Evolutionary conservation across 2,329 filamentous ascomycete species (phyloP), one percentile per base, ranked within the genome.

Genomic region (Aspergillus piperis): DNA sequence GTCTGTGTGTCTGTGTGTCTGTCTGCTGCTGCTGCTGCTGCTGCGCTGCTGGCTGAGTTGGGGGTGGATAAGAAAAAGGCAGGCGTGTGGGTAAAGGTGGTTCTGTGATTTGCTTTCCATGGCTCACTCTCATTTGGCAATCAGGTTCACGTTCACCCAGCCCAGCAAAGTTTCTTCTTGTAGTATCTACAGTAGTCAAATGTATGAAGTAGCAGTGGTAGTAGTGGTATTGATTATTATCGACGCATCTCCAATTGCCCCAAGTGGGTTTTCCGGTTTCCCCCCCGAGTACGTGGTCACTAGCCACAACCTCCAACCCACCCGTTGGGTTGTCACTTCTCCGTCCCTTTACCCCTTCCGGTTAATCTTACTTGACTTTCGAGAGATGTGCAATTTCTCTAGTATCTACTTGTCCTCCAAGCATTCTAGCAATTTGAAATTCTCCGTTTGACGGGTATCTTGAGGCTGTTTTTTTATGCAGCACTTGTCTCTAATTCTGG

Each of bases 231-330:
- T 32, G 10, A 11, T 32, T 36, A 15, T 36, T 44, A 23, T 44
- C 41, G 17, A 44, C 17, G 19, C 19, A 21, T 8, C 19, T 44
- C 19, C 32, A 36, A 36, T 36, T 36, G 32, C 32, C 21, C 19
- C 41, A 44, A 21, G 53, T 55, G 53, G 53, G 53, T 55, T 55
- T 11, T 19, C 48, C 38, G 7, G 8, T 17, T 17, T 19, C 10
- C 41, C 19, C 41, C 41, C 19, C 30, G 38, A 39, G 30, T 53
- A 54, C 49, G 58, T 61, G 56, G 47, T 57, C 62, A 64, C 62
- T 56, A 64, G 62, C 62, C 62, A 64, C 62, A 64, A 17, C 54
- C 13, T 36, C 32, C 32, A 36, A 55, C 42, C 41, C 39, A 17
- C 25, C 47, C 53, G 59, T 63, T 54, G 51, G 55, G 19, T 56